Base-by-base conservation (phyloP, 2,329 filamentous ascomycete species). In the Ophiocordyceps robertsii region DNA sequence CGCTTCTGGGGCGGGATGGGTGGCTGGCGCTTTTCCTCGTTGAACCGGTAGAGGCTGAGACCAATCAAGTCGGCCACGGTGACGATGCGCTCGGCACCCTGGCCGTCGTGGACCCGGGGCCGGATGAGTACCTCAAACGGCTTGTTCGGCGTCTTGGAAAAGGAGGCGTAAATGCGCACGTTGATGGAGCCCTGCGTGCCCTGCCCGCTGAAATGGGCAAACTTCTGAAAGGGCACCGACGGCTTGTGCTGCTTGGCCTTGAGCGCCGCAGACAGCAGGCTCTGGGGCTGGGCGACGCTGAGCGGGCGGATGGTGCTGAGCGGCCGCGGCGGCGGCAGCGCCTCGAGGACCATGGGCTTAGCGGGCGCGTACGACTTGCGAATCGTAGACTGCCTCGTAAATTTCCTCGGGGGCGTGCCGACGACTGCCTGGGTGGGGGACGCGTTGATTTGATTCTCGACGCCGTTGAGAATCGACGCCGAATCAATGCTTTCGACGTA, bases 61-160 rank as follows among this genome's bases (percentile, higher is more conserved):
- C 85, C 86, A 49, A 93, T 88, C n/a, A 88, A 72, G 52, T 93
- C 85, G 1, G 80, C 77, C 13, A 92, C 84, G 0, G 78, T 82
- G 17, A 86, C 82, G 3, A 74, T 69, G 19, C 77, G 67, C 47
- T 80, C 73, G 7, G 56, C 58, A 30, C 72, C 70, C 44, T 82
- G 75, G 19, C 80, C 80, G 45, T 82, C 75, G 49, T 85, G 80
- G 14, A 84, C 74, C 32, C 73, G 76, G 39, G 80, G 75, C 21
- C 80, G 71, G 39, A 90, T 80, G 14, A 84, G 72, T 4, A 90
- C 77, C 54, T 89, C 82, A 38, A 80, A 75, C 0, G 82, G 76
- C 50, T 78, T 78, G 14, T 70, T 72, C 0, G 80, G 69, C 21
- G 74, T 73, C 12, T 72, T 70, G 14, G 82, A 83, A 50, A 82